Conservation (phyloP, 2,329 filamentous ascomycete genomes). For the Fusarium proliferatum region DNA sequence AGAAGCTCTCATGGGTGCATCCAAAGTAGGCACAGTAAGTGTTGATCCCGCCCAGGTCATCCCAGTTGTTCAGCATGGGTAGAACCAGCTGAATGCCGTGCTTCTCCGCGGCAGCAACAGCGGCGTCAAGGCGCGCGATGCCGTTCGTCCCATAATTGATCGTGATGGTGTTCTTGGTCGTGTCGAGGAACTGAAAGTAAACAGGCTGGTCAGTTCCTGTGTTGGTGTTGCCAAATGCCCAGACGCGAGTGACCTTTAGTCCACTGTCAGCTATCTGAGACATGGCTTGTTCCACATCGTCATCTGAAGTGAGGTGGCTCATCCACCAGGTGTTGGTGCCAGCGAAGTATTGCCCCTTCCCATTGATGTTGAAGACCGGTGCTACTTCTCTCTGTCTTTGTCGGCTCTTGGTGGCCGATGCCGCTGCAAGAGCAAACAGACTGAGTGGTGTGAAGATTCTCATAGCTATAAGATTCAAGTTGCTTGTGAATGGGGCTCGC, state of each 20-base stretch:
- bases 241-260: background rate
- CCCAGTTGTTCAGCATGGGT: background rate
- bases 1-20: background rate
- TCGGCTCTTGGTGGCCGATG: background rate
- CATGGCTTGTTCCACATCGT: background rate
- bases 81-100: background rate
- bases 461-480: background rate
- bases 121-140: background rate
- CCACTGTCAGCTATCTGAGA: background rate
- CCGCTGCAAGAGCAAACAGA: background rate
- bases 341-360: background rate
- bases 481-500: background rate
- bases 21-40: conserved; percentile 6
- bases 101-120: background rate
- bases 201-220: background rate
- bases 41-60: background rate
- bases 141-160: background rate
- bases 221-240: conserved; percentile 3
- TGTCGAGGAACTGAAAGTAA: conserved; percentile 1
- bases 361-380: background rate
- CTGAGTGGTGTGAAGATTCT: background rate
- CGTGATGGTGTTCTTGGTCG: background rate
- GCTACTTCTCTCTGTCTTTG: background rate
- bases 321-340: conserved; percentile 10
- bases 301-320: background rate